These are phyloP conservation scores for Fusarium secorum DNA, from an alignment of 2,329 filamentous ascomycete genomes.

Conservation along the genomic window DNA sequence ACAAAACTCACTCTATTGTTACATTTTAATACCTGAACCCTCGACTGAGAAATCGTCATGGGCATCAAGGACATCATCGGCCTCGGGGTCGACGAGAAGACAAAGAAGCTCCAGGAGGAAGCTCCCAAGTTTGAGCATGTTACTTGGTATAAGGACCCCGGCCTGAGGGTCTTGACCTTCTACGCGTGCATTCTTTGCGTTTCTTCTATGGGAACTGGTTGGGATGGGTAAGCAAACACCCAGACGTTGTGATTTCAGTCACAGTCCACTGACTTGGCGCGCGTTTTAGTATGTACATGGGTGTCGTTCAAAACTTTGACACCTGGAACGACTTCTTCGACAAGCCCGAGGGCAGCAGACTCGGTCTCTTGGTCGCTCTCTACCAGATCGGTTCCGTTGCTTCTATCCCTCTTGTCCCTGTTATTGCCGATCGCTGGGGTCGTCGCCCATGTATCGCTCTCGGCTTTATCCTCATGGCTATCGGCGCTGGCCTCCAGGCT, in stretches of 20 bases:
- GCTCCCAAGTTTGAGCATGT: constrained; percentile 62
- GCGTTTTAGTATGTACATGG: constrained; percentile 62
- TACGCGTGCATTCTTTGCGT: constrained; percentile 15
- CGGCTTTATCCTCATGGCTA: constrained; percentile 57
- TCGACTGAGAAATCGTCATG: constrained; percentile 1
- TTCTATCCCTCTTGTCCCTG: constrained; percentile 56
- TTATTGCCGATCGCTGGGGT: constrained; percentile 54
- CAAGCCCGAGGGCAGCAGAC: constrained; percentile 47
- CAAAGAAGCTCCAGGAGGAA: constrained; percentile 46
- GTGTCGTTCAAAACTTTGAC: constrained; percentile 59
- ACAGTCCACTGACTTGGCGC: constrained; percentile 63
- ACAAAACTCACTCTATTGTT: not conserved
- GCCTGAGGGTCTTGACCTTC: constrained; percentile 63
- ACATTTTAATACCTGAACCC: not conserved
- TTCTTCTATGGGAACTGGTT: constrained; percentile 28
- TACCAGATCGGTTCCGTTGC: constrained; percentile 60
- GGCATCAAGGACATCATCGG: constrained; percentile 24
- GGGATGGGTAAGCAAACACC: constrained; percentile 51
- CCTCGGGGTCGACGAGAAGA: constrained; percentile 21
- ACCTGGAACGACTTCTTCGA: constrained; percentile 60
- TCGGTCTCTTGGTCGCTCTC: constrained; percentile 60
- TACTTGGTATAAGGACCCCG: constrained; percentile 63
- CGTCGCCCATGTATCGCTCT: constrained; percentile 53
- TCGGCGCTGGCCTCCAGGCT: constrained; percentile 24
- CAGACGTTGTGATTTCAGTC: constrained; percentile 56